Evolutionary conservation across 1,284 basidiomycete genomes (phyloP).

Genomic region (Tilletia setariae): DNA sequence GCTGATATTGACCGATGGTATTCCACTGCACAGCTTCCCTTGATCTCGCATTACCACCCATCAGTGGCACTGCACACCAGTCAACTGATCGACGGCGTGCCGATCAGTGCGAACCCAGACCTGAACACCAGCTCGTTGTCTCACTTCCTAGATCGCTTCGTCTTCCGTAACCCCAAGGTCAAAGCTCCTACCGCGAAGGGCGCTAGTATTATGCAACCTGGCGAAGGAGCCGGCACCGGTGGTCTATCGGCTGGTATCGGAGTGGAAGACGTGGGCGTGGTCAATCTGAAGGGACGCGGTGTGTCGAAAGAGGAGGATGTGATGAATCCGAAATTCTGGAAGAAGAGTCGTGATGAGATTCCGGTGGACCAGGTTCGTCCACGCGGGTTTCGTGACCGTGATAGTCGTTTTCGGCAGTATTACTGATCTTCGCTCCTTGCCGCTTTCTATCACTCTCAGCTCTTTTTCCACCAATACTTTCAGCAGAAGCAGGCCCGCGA

Average conservation of each 20-base stretch:
- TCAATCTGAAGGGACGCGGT: conserved; percentile 12
- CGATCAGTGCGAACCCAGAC: conserved; percentile 76
- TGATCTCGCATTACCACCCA: conserved; percentile 82
- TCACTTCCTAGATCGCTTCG: conserved; percentile 82
- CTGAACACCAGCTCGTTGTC: conserved; percentile 87
- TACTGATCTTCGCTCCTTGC: conserved; percentile 63
- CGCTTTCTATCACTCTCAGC: conserved; percentile 56
- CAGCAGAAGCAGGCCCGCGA: conserved; percentile 46
- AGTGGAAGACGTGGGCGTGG: conserved; percentile 6
- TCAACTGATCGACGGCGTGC: conserved; percentile 68
- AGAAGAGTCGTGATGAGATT: conserved; percentile 69
- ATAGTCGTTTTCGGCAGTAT: too few species aligned
- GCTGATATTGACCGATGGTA: neutral
- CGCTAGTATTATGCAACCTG: conserved; percentile 81
- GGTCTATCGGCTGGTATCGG: neutral
- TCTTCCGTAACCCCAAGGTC: conserved; percentile 96
- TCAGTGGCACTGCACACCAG: conserved; percentile 80
- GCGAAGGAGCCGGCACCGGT: conserved; percentile 38
- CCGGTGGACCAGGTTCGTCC: conserved; percentile 80
- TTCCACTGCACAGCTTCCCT: conserved; percentile 55
- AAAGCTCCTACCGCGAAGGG: conserved; percentile 67
- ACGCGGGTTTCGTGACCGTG: too few species aligned
- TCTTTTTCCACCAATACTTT: conserved; percentile 54
- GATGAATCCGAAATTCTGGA: conserved; percentile 77
- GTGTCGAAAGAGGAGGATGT: conserved; percentile 61